These are phyloP conservation scores for Leccinum griseonigrum DNA, from an alignment of 1,284 basidiomycete genomes.

Conservation along the genomic window DNA sequence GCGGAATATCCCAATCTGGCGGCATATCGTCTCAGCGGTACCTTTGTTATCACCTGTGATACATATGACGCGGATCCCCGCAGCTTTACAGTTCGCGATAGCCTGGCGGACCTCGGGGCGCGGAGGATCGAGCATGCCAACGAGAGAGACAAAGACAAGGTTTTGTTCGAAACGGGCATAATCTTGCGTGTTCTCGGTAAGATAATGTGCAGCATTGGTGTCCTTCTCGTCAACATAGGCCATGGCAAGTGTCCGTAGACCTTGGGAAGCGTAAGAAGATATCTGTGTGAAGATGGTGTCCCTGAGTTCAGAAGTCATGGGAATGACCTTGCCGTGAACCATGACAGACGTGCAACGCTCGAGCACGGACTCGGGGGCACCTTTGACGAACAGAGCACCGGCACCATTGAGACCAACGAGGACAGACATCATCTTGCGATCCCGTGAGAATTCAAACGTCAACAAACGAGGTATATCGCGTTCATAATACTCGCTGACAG, in stretches of 20 bases:
- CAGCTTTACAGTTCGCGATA: constrained; percentile 87
- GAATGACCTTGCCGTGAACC: constrained; percentile 63
- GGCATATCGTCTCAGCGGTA: constrained; percentile 96
- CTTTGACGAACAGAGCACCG: constrained; percentile 85
- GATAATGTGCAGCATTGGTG: constrained; percentile 77
- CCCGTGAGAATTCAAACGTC: constrained; percentile 96
- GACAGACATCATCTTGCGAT: constrained; percentile 99
- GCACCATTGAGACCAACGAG: constrained; percentile 64
- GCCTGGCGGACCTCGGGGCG: constrained; percentile 90
- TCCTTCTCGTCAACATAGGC: constrained; percentile 84
- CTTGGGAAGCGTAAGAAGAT: constrained; percentile 72
- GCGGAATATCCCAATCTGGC: constrained; percentile 92
- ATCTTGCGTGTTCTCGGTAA: constrained; percentile 72
- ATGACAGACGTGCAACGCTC: constrained; percentile 82
- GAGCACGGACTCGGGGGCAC: constrained; percentile 93
- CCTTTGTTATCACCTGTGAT: constrained; percentile 99
- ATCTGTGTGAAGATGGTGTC: constrained; percentile 65
- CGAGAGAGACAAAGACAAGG: constrained; percentile 91
- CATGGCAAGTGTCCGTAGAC: constrained; percentile 89
- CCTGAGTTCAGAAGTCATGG: constrained; percentile 64
- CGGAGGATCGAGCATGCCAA: constrained; percentile 98
- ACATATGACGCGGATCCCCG: constrained; percentile 95
- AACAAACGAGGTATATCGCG: constrained; percentile 73
- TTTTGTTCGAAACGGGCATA: constrained; percentile 89
- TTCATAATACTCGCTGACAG: constrained; percentile 83